Evolutionary conservation across 2,329 filamentous ascomycete species (phyloP).

Genomic region (Cercospora zeina): DNA sequence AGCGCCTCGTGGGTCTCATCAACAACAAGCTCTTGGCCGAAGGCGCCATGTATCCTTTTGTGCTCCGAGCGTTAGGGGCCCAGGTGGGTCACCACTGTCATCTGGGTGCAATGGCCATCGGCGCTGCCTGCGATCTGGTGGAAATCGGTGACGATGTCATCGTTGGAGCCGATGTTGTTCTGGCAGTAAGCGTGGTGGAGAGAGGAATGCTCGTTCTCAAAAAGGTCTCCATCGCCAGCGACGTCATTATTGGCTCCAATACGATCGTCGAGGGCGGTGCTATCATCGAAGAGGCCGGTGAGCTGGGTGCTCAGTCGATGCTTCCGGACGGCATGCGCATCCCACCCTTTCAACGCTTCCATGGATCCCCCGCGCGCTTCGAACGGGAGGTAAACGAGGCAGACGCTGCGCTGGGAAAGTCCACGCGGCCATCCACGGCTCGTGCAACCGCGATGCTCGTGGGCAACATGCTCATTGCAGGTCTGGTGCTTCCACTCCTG

Average conservation of each 20-base stretch:
- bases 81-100: slow-evolving; percentile 31
- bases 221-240: slow-evolving; percentile 28
- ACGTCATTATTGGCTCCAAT: slow-evolving; percentile 30
- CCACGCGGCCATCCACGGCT: slow-evolving; percentile 25
- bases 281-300: slow-evolving; percentile 29
- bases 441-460: slow-evolving; percentile 23
- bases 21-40: slow-evolving; percentile 31
- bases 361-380: slow-evolving; percentile 31
- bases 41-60: slow-evolving; percentile 25
- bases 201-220: slow-evolving; percentile 31
- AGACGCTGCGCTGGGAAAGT: slow-evolving; percentile 12
- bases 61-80: slow-evolving; percentile 31
- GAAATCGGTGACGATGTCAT: slow-evolving; percentile 34
- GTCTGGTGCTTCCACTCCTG: slow-evolving; percentile 26
- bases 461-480: slow-evolving; percentile 24
- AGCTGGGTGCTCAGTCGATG: slow-evolving; percentile 31
- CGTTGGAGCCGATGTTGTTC: slow-evolving; percentile 28
- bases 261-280: slow-evolving; percentile 32
- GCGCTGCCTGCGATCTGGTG: slow-evolving; percentile 30
- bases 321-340: slow-evolving; percentile 31
- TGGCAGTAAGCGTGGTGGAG: slow-evolving; percentile 30
- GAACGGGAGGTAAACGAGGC: slow-evolving; percentile 26
- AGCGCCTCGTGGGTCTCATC: slow-evolving; percentile 26
- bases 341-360: slow-evolving; percentile 28
- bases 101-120: slow-evolving; percentile 29